phyloP scores from a whole-genome alignment of 2,329 filamentous ascomycete genomes.

The Neopestalotiopsis sp. region DNA sequence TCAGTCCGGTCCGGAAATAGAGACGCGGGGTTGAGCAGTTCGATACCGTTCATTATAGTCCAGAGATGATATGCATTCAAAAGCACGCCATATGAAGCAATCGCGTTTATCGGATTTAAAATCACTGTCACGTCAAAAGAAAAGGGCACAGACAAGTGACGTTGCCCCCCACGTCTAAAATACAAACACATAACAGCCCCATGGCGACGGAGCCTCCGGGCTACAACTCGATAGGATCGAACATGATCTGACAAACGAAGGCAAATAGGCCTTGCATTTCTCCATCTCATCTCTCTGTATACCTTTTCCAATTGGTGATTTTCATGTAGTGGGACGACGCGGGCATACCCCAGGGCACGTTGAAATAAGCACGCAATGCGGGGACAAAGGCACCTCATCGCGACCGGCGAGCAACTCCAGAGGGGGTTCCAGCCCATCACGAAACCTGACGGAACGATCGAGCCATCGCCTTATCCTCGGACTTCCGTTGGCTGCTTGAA shows the following conservation, averaged over 20 bases:
- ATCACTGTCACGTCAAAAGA: background rate
- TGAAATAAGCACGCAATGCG: constrained; percentile 19
- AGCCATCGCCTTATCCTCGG: background rate
- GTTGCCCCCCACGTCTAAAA: background rate
- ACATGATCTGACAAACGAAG: background rate
- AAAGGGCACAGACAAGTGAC: background rate
- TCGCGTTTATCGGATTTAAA: background rate
- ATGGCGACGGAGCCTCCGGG: background rate
- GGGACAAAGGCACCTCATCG: constrained; percentile 17
- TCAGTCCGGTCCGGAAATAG: background rate
- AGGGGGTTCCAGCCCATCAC: background rate
- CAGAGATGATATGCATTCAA: background rate
- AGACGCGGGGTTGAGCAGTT: constrained; percentile 8
- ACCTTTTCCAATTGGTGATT: background rate
- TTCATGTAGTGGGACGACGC: background rate
- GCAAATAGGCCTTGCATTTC: background rate
- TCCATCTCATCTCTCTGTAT: background rate
- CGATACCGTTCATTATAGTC: background rate
- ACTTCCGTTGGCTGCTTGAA: background rate
- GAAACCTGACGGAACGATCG: background rate
- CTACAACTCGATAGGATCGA: background rate
- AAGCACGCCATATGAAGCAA: background rate
- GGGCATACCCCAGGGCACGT: background rate
- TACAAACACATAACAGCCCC: background rate
- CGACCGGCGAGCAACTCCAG: background rate